Percentiles rank a stretch among this genome's conserved stretches.
Evolutionary conservation across 2,329 filamentous ascomycete genomes (phyloP).

Genomic region (Penicillium vulpinum): DNA sequence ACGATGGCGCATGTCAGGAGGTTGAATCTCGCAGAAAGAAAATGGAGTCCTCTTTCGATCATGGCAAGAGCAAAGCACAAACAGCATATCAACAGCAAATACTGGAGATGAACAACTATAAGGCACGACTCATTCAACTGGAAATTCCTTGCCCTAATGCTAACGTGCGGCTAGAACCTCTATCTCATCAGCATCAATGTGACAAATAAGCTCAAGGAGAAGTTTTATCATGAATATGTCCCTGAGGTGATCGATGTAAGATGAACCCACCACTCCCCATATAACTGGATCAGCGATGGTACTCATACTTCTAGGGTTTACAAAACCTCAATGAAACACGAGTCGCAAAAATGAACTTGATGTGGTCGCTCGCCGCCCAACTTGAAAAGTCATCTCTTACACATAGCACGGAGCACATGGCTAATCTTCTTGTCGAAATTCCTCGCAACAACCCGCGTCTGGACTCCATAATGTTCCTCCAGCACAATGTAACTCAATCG

Average conservation of each 20-base stretch:
- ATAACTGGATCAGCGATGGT: background rate
- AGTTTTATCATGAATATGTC: slow-evolving; percentile 95
- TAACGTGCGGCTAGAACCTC: slow-evolving; percentile 64
- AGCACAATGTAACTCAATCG: slow-evolving; percentile 81
- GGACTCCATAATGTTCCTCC: slow-evolving; percentile 97
- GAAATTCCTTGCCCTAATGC: slow-evolving; percentile 18
- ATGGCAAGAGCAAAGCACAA: slow-evolving; percentile 82
- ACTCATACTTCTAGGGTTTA: slow-evolving; percentile 53
- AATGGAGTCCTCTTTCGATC: slow-evolving; percentile 86
- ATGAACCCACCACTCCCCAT: background rate
- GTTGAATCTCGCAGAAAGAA: slow-evolving; percentile 95
- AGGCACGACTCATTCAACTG: slow-evolving; percentile 44
- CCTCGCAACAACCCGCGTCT: slow-evolving; percentile 82
- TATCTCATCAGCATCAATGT: slow-evolving; percentile 96
- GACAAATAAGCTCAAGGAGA: slow-evolving; percentile 95
- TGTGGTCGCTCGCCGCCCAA: slow-evolving; percentile 79
- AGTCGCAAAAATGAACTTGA: slow-evolving; percentile 75
- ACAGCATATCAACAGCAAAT: slow-evolving; percentile 89
- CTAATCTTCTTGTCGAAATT: slow-evolving; percentile 76
- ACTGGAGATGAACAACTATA: slow-evolving; percentile 93
- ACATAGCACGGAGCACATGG: slow-evolving; percentile 69
- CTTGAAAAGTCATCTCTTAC: slow-evolving; percentile 79
- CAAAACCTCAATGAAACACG: slow-evolving; percentile 93
- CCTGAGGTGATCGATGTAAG: slow-evolving; percentile 86
- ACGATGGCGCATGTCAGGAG: slow-evolving; percentile 89